Evolutionary conservation across 345 rosid genomes (phyloP).

Genomic region (Salix dunnii): DNA sequence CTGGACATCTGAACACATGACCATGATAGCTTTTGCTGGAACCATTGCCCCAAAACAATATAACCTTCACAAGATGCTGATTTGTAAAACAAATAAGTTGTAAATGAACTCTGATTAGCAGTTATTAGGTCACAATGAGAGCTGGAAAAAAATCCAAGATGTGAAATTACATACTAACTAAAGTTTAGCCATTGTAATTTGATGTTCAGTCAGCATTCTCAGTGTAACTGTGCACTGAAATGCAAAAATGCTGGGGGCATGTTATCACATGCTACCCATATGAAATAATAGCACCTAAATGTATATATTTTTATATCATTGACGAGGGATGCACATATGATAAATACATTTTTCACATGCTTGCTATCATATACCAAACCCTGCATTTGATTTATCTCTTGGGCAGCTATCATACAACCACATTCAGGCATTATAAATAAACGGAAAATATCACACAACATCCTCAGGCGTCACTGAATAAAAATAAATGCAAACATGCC

Average conservation of each 20-base stretch:
- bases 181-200: neutral
- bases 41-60: neutral
- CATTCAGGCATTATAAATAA: neutral
- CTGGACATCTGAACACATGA: neutral
- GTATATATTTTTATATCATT: neutral
- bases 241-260: neutral
- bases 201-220: neutral
- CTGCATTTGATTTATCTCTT: neutral
- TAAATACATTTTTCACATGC: neutral
- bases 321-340: neutral
- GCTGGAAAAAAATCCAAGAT: neutral
- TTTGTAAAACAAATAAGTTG: neutral
- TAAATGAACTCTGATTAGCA: neutral
- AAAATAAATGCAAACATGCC: neutral
- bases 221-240: neutral
- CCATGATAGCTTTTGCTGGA: neutral
- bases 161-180: neutral
- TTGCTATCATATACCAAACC: neutral
- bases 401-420: neutral
- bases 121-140: neutral
- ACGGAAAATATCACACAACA: neutral
- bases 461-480: neutral
- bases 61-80: neutral
- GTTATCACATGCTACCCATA: neutral
- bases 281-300: neutral